These are phyloP conservation scores for Albugo candida DNA, from an alignment of 352 stramenopile species.

Conservation along the genomic window DNA sequence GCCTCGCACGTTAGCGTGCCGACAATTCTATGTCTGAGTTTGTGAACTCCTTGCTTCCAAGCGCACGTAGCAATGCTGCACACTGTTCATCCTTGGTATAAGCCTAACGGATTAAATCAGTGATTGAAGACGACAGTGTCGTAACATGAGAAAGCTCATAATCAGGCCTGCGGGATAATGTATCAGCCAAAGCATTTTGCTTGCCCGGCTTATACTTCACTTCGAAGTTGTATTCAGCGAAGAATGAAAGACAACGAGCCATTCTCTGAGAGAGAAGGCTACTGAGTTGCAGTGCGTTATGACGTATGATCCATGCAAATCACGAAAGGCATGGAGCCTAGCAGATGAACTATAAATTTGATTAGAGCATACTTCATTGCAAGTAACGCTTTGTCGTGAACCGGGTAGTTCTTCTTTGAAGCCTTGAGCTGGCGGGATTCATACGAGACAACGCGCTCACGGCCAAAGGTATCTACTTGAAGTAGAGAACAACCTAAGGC, in stretches of 20 bases:
- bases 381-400: background rate
- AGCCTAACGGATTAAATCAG: background rate
- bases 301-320: constrained; percentile 2
- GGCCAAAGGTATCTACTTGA: background rate
- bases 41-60: background rate
- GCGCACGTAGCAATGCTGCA: background rate
- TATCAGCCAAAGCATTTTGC: constrained; percentile 10
- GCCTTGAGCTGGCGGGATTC: constrained; percentile 1
- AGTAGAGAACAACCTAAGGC: constrained; percentile 3
- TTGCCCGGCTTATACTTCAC: constrained; percentile 11
- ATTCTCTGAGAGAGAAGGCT: constrained; percentile 5
- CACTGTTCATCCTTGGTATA: background rate
- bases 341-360: background rate
- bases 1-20: too few species aligned
- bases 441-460: constrained; percentile 2
- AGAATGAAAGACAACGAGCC: constrained; percentile 12
- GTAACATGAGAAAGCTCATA: background rate
- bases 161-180: constrained; percentile 8
- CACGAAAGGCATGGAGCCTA: background rate
- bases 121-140: background rate
- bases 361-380: background rate
- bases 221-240: constrained; percentile 14
- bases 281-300: background rate
- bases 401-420: background rate
- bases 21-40: background rate